These are phyloP conservation scores for Amaranthus hypochondriacus DNA, from an alignment of 148 eudicot genomes.

Conservation along the genomic window DNA sequence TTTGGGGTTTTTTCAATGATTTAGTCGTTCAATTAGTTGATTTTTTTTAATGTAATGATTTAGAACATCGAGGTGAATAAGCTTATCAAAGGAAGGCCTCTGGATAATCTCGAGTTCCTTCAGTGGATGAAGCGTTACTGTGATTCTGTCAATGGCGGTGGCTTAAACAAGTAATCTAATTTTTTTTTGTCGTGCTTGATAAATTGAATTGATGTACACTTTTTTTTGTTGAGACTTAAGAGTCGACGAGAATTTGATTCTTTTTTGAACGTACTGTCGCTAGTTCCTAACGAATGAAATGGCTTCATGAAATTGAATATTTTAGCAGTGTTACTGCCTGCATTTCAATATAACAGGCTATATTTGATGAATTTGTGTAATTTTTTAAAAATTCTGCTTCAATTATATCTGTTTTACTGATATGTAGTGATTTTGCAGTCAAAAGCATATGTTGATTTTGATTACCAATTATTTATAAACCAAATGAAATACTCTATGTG, in stretches of 20 bases:
- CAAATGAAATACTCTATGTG: background rate
- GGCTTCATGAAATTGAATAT: background rate
- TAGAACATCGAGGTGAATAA: conserved; percentile 89
- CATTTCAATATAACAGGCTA: background rate
- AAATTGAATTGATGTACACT: background rate
- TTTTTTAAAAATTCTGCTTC: background rate
- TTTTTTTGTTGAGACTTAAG: background rate
- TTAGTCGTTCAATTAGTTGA: background rate
- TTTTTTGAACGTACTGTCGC: background rate
- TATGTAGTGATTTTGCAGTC: background rate
- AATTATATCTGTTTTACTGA: background rate
- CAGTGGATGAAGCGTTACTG: conserved; percentile 98
- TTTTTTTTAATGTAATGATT: background rate
- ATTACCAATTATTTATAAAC: background rate
- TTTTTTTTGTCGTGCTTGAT: background rate
- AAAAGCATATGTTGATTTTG: background rate
- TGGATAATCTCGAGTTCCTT: conserved; percentile 90
- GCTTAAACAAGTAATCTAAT: conserved; percentile 8
- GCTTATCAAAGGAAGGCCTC: conserved; percentile 69
- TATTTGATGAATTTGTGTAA: background rate
- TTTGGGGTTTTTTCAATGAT: conserved; percentile 7
- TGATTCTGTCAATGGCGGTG: conserved; percentile 62
- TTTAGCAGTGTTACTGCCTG: background rate
- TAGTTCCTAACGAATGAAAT: background rate
- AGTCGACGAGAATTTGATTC: background rate